Conservation (phyloP, 2,329 filamentous ascomycete genomes). For the Aschersonia sp. region DNA sequence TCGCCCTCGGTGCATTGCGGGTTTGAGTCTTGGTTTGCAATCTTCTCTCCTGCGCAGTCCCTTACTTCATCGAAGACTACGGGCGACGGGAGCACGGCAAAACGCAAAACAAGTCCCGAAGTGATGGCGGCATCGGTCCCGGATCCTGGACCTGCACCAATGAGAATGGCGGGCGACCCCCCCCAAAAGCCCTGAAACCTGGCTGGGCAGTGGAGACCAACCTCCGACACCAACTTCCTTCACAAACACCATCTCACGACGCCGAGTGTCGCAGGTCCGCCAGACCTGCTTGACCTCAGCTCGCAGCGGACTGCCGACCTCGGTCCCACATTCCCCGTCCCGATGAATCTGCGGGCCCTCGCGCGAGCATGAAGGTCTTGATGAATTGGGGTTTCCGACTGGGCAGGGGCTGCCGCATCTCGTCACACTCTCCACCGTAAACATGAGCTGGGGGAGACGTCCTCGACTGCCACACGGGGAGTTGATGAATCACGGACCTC, state of each 20-base stretch:
- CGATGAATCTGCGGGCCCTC: background rate
- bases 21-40: background rate
- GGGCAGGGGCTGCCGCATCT: background rate
- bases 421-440: background rate
- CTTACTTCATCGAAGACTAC: background rate
- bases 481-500: slow-evolving; percentile 2
- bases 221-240: slow-evolving; percentile 1
- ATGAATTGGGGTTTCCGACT: background rate
- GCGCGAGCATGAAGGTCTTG: background rate
- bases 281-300: background rate
- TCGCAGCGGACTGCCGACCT: background rate
- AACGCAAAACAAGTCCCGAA: background rate
- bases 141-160: background rate
- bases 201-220: background rate
- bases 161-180: background rate
- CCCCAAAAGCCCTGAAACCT: slow-evolving; percentile 1
- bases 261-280: background rate
- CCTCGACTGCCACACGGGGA: background rate
- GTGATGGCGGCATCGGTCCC: background rate
- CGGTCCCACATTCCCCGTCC: background rate
- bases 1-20: background rate
- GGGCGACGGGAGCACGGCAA: background rate
- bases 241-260: background rate
- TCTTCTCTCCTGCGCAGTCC: background rate
- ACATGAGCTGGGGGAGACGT: background rate